These are phyloP conservation scores for Yamadazyma paraphyllophila DNA, from an alignment of 805 yeast genomes.

Conservation along the genomic window DNA sequence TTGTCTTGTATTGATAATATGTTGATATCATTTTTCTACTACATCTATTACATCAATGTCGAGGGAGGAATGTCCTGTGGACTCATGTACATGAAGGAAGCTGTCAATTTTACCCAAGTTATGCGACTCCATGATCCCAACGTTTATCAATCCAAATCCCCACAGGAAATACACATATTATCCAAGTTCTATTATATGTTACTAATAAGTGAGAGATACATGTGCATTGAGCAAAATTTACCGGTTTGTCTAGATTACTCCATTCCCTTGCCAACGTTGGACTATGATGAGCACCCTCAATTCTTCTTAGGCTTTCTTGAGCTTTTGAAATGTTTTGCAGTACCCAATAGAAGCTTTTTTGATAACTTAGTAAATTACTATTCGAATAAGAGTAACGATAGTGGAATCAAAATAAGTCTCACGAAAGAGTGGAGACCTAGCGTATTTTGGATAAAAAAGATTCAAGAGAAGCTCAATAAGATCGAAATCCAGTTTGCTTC, in stretches of 20 bases:
- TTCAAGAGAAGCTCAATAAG: conserved; percentile 22
- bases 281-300: conserved; percentile 31
- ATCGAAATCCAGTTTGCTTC: conserved; percentile 17
- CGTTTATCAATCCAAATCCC: conserved; percentile 19
- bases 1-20: conserved; percentile 23
- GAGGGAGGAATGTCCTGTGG: conserved; percentile 25
- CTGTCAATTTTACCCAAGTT: conserved; percentile 33
- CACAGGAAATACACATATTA: conserved; percentile 22
- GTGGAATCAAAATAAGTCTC: background rate
- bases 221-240: conserved; percentile 33
- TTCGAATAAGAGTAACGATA: background rate
- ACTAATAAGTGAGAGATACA: conserved; percentile 34
- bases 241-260: conserved; percentile 33
- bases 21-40: conserved; percentile 32
- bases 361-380: conserved; percentile 16
- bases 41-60: conserved; percentile 28
- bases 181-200: conserved; percentile 33
- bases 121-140: conserved; percentile 26
- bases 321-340: conserved; percentile 30
- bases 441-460: conserved; percentile 24
- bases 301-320: conserved; percentile 32
- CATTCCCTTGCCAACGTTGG: conserved; percentile 27
- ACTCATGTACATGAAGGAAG: conserved; percentile 31
- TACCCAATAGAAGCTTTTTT: conserved; percentile 32
- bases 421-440: conserved; percentile 8